Base-by-base conservation (phyloP, 192 early-diverging fungal species). In the Dimargaris cristalligena region DNA sequence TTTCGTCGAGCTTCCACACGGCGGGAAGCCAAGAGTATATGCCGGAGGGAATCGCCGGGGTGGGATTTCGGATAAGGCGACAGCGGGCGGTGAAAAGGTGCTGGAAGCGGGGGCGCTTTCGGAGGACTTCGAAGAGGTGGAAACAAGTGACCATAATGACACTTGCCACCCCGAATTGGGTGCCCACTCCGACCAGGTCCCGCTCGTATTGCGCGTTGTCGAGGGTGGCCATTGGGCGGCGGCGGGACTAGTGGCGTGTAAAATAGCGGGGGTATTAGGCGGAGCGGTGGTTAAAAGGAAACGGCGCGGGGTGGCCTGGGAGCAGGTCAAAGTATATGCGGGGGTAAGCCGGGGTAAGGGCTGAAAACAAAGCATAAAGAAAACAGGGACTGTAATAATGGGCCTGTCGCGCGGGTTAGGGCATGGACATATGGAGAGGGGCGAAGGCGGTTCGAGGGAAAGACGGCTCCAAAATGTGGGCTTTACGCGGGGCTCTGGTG, bases 11-110 rank as follows among this genome's bases (percentile, higher is more conserved):
- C 25, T 49, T 56, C 25, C 75, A 65, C 1, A 75, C 68, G 0
- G 67, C 65, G 11, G 48, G 65, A 22, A 82, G 61, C 76, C 78
- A 82, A 1, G 71, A 64, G 29, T 79, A 71, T 30, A 74, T 64
- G 34, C 66, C 65, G 32, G 63, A 55, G 3, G 78, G 69, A 59
- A 77, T 65, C 45, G 65, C 69, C 29, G 72, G 71, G 23, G 77
- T 67, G 6, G 76, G 64, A 47, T 76, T 77, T 13, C 77, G 78
- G 44, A 55, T 14, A 38, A 59, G 20, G 30, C 23, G 29, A 31
- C 59, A 58, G 25, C 57, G 57, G 4, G 57, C 23, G 10, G 38
- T 59, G 57, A 44, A 59, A 14, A 59, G 30, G 57, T 59, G 57
- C 41, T 41, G 57, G 14, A 59, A 44, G 30, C 57, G 57, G 11